Percentiles rank a stretch among this genome's conserved stretches.
Conservation (phyloP, 164 flowering plant genomes). For the Vitis rupestris region DNA sequence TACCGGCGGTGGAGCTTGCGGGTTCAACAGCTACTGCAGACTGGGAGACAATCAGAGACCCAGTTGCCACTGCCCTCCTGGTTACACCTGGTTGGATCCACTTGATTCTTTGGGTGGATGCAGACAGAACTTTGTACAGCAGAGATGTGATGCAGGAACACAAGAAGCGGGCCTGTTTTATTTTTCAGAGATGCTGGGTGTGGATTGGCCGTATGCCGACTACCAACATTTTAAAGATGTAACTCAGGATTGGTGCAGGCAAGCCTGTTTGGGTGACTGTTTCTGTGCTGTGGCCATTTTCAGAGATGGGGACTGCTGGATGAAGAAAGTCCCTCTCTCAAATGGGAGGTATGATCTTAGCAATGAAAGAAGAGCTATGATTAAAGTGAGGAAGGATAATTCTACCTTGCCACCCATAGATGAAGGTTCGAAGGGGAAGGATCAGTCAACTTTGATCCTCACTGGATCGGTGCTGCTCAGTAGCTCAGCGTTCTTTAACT, state of each 20-base stretch:
- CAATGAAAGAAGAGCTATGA: constrained; percentile 10
- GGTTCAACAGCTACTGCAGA: background rate
- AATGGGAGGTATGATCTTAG: constrained; percentile 13
- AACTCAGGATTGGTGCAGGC: constrained; percentile 21
- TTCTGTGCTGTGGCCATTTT: constrained; percentile 32
- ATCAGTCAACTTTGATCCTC: background rate
- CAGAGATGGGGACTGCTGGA: constrained; percentile 26
- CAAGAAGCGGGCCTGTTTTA: background rate
- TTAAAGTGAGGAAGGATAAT: constrained; percentile 18
- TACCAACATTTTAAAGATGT: background rate
- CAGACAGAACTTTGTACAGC: background rate
- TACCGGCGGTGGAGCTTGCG: background rate
- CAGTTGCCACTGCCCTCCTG: no score
- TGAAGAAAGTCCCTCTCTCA: constrained; percentile 39
- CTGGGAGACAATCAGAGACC: no score
- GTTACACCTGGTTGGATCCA: background rate
- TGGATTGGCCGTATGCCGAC: constrained; percentile 26
- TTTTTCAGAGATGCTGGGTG: background rate
- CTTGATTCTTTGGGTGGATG: background rate
- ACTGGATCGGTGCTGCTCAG: constrained; percentile 15
- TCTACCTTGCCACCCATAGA: background rate
- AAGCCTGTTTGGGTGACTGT: constrained; percentile 36
- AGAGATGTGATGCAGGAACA: background rate
- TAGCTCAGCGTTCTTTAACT: constrained; percentile 12
- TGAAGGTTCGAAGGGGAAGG: constrained; percentile 1